Conservation (phyloP, 1,284 basidiomycete genomes). For the Ganoderma multipileum region DNA sequence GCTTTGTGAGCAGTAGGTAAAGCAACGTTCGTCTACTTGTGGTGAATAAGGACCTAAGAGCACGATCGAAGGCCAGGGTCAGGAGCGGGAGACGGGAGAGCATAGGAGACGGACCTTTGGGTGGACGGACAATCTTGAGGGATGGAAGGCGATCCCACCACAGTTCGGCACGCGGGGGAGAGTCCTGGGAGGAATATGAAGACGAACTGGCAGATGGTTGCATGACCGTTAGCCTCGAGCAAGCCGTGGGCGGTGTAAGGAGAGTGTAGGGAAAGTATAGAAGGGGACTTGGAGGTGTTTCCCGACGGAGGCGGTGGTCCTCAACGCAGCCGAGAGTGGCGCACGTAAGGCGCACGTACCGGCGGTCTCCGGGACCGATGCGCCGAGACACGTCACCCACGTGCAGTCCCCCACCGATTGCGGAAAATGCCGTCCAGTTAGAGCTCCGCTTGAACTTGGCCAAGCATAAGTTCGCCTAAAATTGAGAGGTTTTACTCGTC, state of each 20-base stretch:
- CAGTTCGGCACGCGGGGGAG: slow-evolving; percentile 27
- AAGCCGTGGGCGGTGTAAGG: neutral
- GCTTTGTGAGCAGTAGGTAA: slow-evolving; percentile 75
- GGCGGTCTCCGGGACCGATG: neutral
- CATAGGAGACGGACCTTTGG: slow-evolving; percentile 30
- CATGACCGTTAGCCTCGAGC: slow-evolving; percentile 1
- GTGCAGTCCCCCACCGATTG: too few relatives aligned
- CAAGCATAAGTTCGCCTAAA: neutral
- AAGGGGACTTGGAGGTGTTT: too few relatives aligned
- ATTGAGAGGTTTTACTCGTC: neutral
- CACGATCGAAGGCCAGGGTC: slow-evolving; percentile 40
- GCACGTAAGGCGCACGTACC: too few relatives aligned
- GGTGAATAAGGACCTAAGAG: slow-evolving; percentile 59
- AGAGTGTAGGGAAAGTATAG: neutral
- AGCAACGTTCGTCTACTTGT: slow-evolving; percentile 73
- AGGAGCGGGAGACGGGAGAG: slow-evolving; percentile 44
- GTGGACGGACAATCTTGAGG: slow-evolving; percentile 38
- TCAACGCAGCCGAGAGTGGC: too few relatives aligned
- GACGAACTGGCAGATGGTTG: slow-evolving; percentile 14
- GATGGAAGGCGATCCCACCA: slow-evolving; percentile 37
- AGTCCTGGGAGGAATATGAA: slow-evolving; percentile 22
- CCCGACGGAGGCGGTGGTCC: too few relatives aligned
- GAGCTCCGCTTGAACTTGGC: neutral
- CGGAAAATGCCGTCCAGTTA: neutral
- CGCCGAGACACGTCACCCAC: neutral